These are phyloP conservation scores for Candida krabiensis DNA, from an alignment of 805 yeast genomes.

Conservation along the genomic window DNA sequence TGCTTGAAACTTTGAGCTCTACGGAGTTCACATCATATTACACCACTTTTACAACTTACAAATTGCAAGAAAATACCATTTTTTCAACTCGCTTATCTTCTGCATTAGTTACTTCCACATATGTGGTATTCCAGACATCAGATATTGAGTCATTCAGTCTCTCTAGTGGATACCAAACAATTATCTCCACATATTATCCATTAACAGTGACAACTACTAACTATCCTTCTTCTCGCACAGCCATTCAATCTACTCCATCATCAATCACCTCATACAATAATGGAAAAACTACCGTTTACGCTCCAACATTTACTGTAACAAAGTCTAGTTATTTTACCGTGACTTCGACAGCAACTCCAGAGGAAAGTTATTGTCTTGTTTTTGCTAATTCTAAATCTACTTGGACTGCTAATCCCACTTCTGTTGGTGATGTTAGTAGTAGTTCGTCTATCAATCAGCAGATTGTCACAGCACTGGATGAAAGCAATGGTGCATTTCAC, in stretches of 20 bases:
- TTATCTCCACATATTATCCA: constrained; percentile 16
- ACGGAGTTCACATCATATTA: constrained; percentile 5
- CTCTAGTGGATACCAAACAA: constrained; percentile 12
- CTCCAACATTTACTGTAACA: constrained; percentile 4
- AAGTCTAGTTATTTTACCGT: constrained; percentile 7
- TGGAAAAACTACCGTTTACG: constrained; percentile 1
- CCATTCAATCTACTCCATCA: background rate
- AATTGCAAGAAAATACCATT: constrained; percentile 2
- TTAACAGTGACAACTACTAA: constrained; percentile 8
- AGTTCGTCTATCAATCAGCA: no score
- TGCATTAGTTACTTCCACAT: constrained; percentile 13
- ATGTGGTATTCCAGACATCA: constrained; percentile 13
- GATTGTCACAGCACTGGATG: no score
- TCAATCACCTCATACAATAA: constrained; percentile 1
- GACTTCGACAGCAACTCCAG: constrained; percentile 7
- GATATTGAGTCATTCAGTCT: constrained; percentile 10
- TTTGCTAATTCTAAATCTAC: constrained; percentile 3
- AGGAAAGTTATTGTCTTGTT: constrained; percentile 5
- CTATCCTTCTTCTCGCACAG: background rate
- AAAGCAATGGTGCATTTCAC: no score
- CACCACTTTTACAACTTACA: constrained; percentile 7
- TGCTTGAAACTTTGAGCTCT: constrained; percentile 1
- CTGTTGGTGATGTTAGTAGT: no score
- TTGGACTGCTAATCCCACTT: constrained; percentile 2
- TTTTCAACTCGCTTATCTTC: constrained; percentile 3